Base-by-base conservation (phyloP, 2,329 filamentous ascomycete species). In the Cadophora gregata region DNA sequence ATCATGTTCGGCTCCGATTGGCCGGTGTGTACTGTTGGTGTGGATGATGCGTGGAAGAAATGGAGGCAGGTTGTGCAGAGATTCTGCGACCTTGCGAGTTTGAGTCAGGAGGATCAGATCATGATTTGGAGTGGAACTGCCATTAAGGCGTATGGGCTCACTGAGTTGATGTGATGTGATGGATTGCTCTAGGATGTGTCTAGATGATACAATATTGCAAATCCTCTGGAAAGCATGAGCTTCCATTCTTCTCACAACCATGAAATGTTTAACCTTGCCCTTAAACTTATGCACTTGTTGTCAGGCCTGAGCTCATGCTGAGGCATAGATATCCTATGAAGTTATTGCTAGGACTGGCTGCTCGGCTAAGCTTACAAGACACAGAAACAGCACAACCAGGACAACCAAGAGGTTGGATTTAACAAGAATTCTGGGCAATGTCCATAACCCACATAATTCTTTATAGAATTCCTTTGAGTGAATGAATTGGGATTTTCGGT, bases 1-100 rank as follows among this genome's bases (percentile, higher is more conserved):
- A 85, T 96, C 76, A 93, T 98, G 90, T 97, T 96, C 78, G 94
- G 90, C 27, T 94, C 91, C 70, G 93, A 97, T 78, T 98, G 95
- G 95, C 94, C 95, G 1, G 90, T 97, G 0, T 97, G 93, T 80
- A 94, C 93, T 69, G 81, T 93, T 38, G 86, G 86, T 0, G 80
- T 82, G 51, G 72, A 77, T 31, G 75, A 75, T 25, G 88, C 91
- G 36, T 97, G 93, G 93, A 80, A 81, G 42, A 86, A 90, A 73
- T 97, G 94, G 94, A 86, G 82, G 70, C 82, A 82, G 24, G 82
- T 96, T 1, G 90, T 97, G 21, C 86, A 90, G 69, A 82, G 82
- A 70, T 83, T 92, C 72, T 86, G 93, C 71, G 83, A 84, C 78
- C 84, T 90, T 83, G 86, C 85, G 0, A 82, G 82, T 50, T 77